A percentile compares a stretch with the other conserved stretches of the same genome.
Conservation (phyloP, 2,329 filamentous ascomycete species). For the Rhexocercosporidium sp. region DNA sequence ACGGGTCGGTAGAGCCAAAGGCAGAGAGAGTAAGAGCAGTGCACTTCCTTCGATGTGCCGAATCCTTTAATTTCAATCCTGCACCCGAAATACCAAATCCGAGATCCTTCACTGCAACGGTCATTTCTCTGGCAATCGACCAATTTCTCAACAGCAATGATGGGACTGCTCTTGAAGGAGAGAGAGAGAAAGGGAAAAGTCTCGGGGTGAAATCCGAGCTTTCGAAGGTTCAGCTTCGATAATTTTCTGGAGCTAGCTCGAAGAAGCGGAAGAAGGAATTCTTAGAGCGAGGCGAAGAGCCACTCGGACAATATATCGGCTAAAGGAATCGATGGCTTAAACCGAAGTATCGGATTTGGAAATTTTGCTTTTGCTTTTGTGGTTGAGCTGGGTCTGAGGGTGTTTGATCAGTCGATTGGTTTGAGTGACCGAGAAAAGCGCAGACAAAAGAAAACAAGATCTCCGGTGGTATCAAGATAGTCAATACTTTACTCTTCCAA, state of each 20-base stretch:
- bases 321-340: background rate
- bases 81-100: background rate
- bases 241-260: background rate
- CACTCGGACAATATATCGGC: slow-evolving; percentile 10
- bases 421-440: background rate
- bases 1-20: background rate
- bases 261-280: slow-evolving; percentile 2
- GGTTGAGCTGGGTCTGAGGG: background rate
- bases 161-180: background rate
- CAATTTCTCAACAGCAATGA: background rate
- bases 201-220: no score
- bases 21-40: background rate
- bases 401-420: background rate
- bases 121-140: slow-evolving; percentile 16
- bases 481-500: no score
- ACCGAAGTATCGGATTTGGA: background rate
- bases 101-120: slow-evolving; percentile 17
- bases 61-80: background rate
- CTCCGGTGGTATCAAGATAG: no score
- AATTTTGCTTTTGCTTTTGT: background rate
- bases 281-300: background rate
- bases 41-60: background rate
- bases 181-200: background rate
- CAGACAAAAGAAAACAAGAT: background rate
- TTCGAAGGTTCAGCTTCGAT: background rate